Evolutionary conservation across 1,284 basidiomycete genomes (phyloP).

Genomic region (Pulveroboletus ridleyi): DNA sequence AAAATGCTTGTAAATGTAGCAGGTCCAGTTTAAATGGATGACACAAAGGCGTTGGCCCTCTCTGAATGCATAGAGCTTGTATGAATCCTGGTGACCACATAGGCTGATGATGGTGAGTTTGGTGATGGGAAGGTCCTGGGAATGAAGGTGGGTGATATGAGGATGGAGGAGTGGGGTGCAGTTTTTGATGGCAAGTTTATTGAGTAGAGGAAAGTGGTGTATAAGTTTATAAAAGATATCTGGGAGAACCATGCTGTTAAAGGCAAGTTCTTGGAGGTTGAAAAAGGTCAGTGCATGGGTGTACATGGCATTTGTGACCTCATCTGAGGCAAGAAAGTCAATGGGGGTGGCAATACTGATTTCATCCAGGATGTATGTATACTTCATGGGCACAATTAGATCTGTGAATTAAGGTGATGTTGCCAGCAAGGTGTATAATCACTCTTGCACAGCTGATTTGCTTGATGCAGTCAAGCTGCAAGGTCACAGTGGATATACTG

Average conservation of each 20-base stretch:
- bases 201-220: slow-evolving; percentile 41
- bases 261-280: slow-evolving; percentile 40
- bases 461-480: slow-evolving; percentile 32
- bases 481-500: slow-evolving; percentile 33
- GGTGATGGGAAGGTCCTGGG: slow-evolving; percentile 43
- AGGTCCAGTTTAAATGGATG: slow-evolving; percentile 45
- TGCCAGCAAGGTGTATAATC: slow-evolving; percentile 27
- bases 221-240: slow-evolving; percentile 41
- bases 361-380: slow-evolving; percentile 36
- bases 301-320: slow-evolving; percentile 38
- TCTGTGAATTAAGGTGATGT: slow-evolving; percentile 22
- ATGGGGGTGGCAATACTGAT: slow-evolving; percentile 27
- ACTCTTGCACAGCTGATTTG: slow-evolving; percentile 36
- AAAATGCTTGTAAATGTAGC: slow-evolving; percentile 45
- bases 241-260: slow-evolving; percentile 41
- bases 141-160: slow-evolving; percentile 30
- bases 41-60: slow-evolving; percentile 40
- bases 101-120: slow-evolving; percentile 42
- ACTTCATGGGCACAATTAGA: slow-evolving; percentile 30
- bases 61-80: slow-evolving; percentile 35
- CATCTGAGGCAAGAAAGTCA: slow-evolving; percentile 35
- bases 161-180: slow-evolving; percentile 39
- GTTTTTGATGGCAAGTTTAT: slow-evolving; percentile 42
- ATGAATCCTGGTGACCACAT: slow-evolving; percentile 29
- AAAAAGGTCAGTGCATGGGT: slow-evolving; percentile 37